Evolutionary conservation across 768 basidiomycete genomes (phyloP), one percentile per base, ranked within the genome.

Genomic region (Paxillus ammoniavirescens): DNA sequence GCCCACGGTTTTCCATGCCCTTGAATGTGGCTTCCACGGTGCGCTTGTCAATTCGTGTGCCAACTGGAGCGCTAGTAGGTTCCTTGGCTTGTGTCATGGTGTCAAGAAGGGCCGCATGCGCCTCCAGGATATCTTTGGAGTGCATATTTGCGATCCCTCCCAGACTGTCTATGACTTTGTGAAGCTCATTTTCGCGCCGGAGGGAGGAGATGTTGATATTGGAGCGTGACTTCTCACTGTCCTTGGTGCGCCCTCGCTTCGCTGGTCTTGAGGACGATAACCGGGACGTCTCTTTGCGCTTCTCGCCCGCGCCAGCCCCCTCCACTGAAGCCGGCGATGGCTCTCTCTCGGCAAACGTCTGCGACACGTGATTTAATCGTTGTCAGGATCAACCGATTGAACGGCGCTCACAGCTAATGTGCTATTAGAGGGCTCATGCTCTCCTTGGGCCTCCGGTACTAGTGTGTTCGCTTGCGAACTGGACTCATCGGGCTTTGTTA

Each of bases 101-200:
- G 45, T 84, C 80, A 2, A 92, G 65, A n/a, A 91, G 72, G 18
- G 77, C 77, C 47, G 78, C 74, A 59, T 92, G 88, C 12, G 77
- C 80, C 42, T 87, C 85, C 50, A 78, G 81, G 60, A 92, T 80
- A 55, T 91, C 87, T 60, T 84, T 89, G 23, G 79, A 77, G 53
- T 83, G 80, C 12, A 80, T 73, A 60, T 86, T 86, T 42, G 79
- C 71, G 40, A 92, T 81, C 1, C 91, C 92, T 7, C 86, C 86
- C 48, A 79, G 70, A 21, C 73, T 77, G 52, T 83, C 77, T n/a
- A 93, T 69, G 18, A 89, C 78, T 30, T 80, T 82, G 50, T 84
- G 64, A 45, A 93, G 67, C 67, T 94, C 92, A 55, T 88, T 90
- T 72, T 93, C 90, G 18, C 92, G 82, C 4, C 89, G 82, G 40